Conservation (phyloP, 1,139 yeast genomes). For the Geotrichum europaeum region DNA sequence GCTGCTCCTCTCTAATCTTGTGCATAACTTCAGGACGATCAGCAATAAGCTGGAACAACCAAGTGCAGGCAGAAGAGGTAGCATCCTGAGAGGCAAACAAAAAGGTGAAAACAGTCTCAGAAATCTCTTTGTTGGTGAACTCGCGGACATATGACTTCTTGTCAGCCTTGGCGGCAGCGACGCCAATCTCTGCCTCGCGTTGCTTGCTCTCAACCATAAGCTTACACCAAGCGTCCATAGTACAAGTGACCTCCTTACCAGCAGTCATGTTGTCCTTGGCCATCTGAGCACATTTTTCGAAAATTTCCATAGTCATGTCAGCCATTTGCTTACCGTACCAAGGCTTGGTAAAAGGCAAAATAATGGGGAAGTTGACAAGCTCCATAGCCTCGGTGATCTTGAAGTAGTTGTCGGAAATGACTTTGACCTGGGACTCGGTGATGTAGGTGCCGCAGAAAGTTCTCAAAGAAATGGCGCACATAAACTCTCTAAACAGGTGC, state of each 20-base stretch:
- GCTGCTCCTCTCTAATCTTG: conserved; percentile 87
- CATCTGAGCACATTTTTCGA: conserved; percentile 79
- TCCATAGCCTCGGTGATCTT: conserved; percentile 91
- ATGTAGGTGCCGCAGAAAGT: conserved; percentile 96
- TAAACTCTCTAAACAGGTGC: conserved; percentile 89
- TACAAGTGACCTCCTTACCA: conserved; percentile 80
- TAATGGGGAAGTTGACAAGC: conserved; percentile 94
- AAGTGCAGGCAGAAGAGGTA: conserved; percentile 93
- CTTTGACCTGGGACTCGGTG: conserved; percentile 79
- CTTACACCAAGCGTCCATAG: conserved; percentile 91
- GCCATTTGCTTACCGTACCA: conserved; percentile 97
- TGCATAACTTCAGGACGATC: conserved; percentile 87
- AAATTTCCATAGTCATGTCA: conserved; percentile 87
- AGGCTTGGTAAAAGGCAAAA: conserved; percentile 89
- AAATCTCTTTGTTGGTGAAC: conserved; percentile 83
- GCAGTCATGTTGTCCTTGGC: conserved; percentile 72
- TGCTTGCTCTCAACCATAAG: conserved; percentile 74
- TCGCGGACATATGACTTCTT: conserved; percentile 65
- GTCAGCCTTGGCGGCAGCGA: conserved; percentile 39
- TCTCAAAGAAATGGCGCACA: conserved; percentile 88
- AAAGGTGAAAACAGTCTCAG: conserved; percentile 93
- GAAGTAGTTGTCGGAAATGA: conserved; percentile 86
- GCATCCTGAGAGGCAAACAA: conserved; percentile 98
- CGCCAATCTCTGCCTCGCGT: conserved; percentile 39
- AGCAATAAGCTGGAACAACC: conserved; percentile 94